phyloP scores from a whole-genome alignment of 306 rosid species.

The Castanospermum australe region DNA sequence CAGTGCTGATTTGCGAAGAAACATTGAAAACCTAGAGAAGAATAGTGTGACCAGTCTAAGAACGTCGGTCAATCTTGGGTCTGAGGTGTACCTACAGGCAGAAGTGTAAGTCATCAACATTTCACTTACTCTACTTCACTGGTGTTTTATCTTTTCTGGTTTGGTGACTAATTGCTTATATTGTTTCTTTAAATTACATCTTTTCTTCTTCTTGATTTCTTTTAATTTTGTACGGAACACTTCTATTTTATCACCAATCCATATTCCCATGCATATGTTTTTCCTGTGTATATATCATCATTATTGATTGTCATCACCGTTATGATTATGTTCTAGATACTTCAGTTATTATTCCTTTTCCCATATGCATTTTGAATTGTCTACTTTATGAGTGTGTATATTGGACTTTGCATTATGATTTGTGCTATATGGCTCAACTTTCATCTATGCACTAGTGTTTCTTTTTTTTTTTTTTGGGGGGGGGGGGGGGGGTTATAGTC shows the following conservation, averaged over 20 bases:
- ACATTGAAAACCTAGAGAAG: constrained; percentile 81
- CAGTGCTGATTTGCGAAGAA: constrained; percentile 81
- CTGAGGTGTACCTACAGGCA: constrained; percentile 90
- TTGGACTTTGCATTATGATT: not conserved
- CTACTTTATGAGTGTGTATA: not conserved
- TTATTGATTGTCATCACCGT: constrained; percentile 6
- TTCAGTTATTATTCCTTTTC: not conserved
- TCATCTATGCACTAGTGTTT: not conserved
- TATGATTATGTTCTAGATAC: not conserved
- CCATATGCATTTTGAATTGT: not conserved
- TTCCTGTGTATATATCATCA: not conserved
- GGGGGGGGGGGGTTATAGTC: too few species aligned
- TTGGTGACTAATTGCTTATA: not conserved
- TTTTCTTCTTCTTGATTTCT: not conserved
- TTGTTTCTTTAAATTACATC: not conserved
- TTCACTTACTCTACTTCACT: not conserved
- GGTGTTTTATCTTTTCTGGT: not conserved
- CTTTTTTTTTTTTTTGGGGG: not conserved
- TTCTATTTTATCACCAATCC: not conserved
- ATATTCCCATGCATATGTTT: not conserved
- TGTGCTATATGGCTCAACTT: not conserved
- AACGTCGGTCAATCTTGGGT: constrained; percentile 89
- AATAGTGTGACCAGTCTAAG: constrained; percentile 80
- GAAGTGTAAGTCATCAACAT: constrained; percentile 73
- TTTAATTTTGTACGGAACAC: not conserved